Base-by-base conservation (phyloP, 169 alveolate species). In the Cryptosporidium xiaoi region DNA sequence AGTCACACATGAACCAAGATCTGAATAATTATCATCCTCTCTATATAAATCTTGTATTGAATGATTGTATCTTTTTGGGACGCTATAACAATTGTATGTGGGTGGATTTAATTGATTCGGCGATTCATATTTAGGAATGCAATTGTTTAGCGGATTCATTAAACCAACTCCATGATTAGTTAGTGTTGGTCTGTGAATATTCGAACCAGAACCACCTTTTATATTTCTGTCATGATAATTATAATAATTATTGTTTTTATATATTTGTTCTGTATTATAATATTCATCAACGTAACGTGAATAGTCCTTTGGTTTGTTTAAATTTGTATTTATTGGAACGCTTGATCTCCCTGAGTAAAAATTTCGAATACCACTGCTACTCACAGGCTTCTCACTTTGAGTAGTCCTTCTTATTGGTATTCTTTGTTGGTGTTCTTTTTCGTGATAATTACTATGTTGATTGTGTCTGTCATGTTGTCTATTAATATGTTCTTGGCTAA, bases 11-110 rank as follows among this genome's bases (percentile, higher is more conserved):
- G 71, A 77, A 4, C 62, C 48, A 40, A 40, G 48, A 40, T 40
- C 48, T 58, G 87, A 44, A 77, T 40, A 48, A 53, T 0, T 53
- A 13, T 53, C 33, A 8, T 68, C 83, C 12, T 69, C 83, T 69
- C 50, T 36, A 24, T 48, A 16, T 20, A 69, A 53, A 31, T 69
- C 83, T 29, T 69, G 83, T 51, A 55, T 64, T 51, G 83, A 69
- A 40, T 53, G 51, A 18, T 51, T 69, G 20, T 69, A 69, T 55
- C 44, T 69, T 29, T 33, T 69, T 18, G 83, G 83, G 15, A 69
- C 83, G 51, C 66, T 69, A 31, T 69, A 69, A 31, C 83, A 69
- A 34, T 69, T 69, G 3, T 31, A 15, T 8, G 83, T 18, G 18
- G 51, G 44, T 16, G 66, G 20, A 56, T 55, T 53, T 51, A 34